Evolutionary conservation across 2,329 filamentous ascomycete species (phyloP).

Genomic region (Atkinsonella texensis): DNA sequence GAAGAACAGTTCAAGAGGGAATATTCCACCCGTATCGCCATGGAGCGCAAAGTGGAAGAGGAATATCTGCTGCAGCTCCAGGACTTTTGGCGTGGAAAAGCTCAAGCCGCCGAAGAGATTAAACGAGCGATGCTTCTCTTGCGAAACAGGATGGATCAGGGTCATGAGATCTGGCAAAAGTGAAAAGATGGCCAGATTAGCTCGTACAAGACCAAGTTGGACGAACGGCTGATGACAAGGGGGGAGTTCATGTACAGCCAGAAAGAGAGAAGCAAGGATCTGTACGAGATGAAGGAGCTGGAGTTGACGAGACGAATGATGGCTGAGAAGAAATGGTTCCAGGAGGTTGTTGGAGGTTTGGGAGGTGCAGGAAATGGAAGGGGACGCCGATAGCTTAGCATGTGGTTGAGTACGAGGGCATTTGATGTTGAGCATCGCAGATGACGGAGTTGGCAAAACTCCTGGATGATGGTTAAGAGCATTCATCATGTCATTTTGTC

Average conservation of each 20-base stretch:
- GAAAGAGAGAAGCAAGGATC: slow-evolving; percentile 19
- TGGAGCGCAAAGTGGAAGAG: slow-evolving; percentile 32
- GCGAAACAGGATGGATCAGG: slow-evolving; percentile 28
- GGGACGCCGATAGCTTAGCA: slow-evolving; percentile 21
- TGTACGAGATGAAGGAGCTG: slow-evolving; percentile 16
- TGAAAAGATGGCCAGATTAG: slow-evolving; percentile 29
- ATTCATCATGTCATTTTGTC: no score
- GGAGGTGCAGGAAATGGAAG: slow-evolving; percentile 32
- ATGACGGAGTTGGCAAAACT: neutral
- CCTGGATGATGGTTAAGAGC: no score
- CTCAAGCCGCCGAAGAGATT: slow-evolving; percentile 19
- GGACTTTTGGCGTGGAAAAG: slow-evolving; percentile 25
- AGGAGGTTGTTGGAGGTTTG: slow-evolving; percentile 28
- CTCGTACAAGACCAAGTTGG: slow-evolving; percentile 21
- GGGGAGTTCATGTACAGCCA: slow-evolving; percentile 31
- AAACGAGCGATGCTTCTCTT: slow-evolving; percentile 23
- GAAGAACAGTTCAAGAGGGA: slow-evolving; percentile 27
- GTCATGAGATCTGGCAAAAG: slow-evolving; percentile 27
- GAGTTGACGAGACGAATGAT: slow-evolving; percentile 21
- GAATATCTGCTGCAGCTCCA: slow-evolving; percentile 28
- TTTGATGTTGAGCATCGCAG: neutral
- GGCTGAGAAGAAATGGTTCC: slow-evolving; percentile 37
- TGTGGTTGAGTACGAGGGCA: no score
- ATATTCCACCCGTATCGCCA: slow-evolving; percentile 25
- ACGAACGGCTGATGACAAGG: slow-evolving; percentile 27